Percentiles rank a stretch among this genome's conserved stretches.
phyloP scores from a whole-genome alignment of 768 basidiomycete genomes.

The Phlegmacium glaucopus region DNA sequence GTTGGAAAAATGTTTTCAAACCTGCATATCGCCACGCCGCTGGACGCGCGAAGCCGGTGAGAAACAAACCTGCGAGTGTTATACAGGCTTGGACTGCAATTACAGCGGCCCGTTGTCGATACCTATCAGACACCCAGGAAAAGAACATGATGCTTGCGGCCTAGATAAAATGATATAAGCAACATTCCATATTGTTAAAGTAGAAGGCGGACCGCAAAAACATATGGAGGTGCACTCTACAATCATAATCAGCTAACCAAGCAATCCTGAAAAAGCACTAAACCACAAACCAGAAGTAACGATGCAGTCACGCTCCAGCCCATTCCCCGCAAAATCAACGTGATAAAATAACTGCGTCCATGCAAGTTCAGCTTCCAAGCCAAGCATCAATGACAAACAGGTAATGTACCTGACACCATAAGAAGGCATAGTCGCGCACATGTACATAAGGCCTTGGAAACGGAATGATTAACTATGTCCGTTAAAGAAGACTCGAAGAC shows the following conservation, averaged over 20 bases:
- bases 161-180: conserved; percentile 19
- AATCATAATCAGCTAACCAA: neutral
- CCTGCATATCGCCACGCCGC: conserved; percentile 41
- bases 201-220: conserved; percentile 38
- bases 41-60: conserved; percentile 36
- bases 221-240: conserved; percentile 47
- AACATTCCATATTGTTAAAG: conserved; percentile 3
- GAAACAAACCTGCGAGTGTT: conserved; percentile 37
- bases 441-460: conserved; percentile 41
- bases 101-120: conserved; percentile 37
- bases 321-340: conserved; percentile 45
- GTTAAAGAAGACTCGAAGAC: neutral
- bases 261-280: neutral
- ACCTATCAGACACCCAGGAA: conserved; percentile 45
- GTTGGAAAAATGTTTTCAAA: conserved; percentile 12
- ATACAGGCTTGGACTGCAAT: conserved; percentile 40
- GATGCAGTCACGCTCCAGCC: conserved; percentile 43
- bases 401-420: conserved; percentile 43
- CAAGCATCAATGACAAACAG: conserved; percentile 2
- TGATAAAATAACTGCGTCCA: conserved; percentile 37
- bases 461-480: neutral
- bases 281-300: conserved; percentile 34
- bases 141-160: conserved; percentile 38
- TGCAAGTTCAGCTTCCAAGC: neutral
- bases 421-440: conserved; percentile 47